Base-by-base conservation (phyloP, 2,329 filamentous ascomycete genomes). In the Cyphellophora europaea region DNA sequence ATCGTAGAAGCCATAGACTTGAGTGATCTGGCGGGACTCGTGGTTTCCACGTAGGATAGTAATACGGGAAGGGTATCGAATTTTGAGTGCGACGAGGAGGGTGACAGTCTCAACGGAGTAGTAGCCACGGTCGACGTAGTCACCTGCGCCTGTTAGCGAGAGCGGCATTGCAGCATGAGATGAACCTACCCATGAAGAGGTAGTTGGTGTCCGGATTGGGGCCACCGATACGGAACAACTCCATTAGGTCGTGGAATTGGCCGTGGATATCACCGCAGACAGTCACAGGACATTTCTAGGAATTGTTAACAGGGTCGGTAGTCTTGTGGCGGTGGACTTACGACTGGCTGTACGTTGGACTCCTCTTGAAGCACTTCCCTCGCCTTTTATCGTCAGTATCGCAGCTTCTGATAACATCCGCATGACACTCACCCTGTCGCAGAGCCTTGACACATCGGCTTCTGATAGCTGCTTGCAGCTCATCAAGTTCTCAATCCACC, bases 1-100 rank as follows among this genome's bases (percentile, higher is more conserved):
- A 61, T 96, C 91, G 69, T 98, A 98, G 69, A 98, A 98, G 44
- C 91, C 91, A 60, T 98, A 98, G 40, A 98, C 91, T 63, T 96
- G 89, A 30, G 91, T 98, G 61, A 98, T 98, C 66, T 98, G 91
- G 53, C 91, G 82, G 46, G 88, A 95, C 67, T 98, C 91, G 74
- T 98, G 91, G 66, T 98, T 98, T 56, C 91, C 91, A 57, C 91
- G 88, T 50, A 98, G 82, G 58, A 98, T 93, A 52, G 91, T 96
- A 66, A 98, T 96, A 65, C 91, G 85, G 63, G 89, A 80, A 43
- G 91, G 91, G 65, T 96, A 95, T 69, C 91, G 82, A 58, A 96
- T 94, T 72, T 96, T 98, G 59, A 96, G 79, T 46, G 85, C 87
- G 53, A 96, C 87, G 52, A 98, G 80, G 39, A 98, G 78, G 12